Evolutionary conservation across 1,139 yeast genomes (phyloP), one percentile per base, ranked within the genome.

Genomic region (Saccharomyces hybrid): DNA sequence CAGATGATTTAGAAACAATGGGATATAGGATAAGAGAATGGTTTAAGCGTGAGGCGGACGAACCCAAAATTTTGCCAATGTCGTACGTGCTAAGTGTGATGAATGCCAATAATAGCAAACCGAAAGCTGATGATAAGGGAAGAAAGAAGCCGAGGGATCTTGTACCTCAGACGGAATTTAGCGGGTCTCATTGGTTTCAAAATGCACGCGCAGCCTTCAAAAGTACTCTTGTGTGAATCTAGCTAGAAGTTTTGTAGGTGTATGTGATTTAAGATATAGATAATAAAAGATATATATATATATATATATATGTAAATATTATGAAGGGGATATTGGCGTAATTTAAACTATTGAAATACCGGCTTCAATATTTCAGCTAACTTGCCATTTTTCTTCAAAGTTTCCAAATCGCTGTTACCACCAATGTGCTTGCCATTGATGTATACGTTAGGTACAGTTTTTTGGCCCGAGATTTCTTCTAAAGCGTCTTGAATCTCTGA

Each of bases 361-460:
- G 59, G 56, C 54, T 62, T 51, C 57, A 77, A 63, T 54, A 76
- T 58, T 16, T 57, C 62, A 52, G 75, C 70, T 57, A 78, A 67
- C 61, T 75, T 61, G 56, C 79, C 80, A 50, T 64, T 59, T 34
- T 68, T 65, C 60, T 77, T 76, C 70, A 84, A 77, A 49, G 77
- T 75, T 74, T 88, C 95, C 59, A 91, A 77, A 63, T 87, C 96
- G 52, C 91, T 84, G 79, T 89, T 88, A 57, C 99, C 99, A 59
- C 99, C 99, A 65, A 93, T 82, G 75, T 89, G 97, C 73, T 88
- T 79, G 57, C 96, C 97, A 52, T 79, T 83, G 70, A 93, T 90
- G 74, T 86, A 90, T 61, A 93, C 81, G 72, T 87, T 91, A 59
- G 99, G 99, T 56, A 93, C 98, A 46, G 97, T 89, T 63, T 82